Evolutionary conservation across 169 alveolate species (phyloP), one percentile per base, ranked within the genome.

Genomic region (Plasmodium malariae): DNA sequence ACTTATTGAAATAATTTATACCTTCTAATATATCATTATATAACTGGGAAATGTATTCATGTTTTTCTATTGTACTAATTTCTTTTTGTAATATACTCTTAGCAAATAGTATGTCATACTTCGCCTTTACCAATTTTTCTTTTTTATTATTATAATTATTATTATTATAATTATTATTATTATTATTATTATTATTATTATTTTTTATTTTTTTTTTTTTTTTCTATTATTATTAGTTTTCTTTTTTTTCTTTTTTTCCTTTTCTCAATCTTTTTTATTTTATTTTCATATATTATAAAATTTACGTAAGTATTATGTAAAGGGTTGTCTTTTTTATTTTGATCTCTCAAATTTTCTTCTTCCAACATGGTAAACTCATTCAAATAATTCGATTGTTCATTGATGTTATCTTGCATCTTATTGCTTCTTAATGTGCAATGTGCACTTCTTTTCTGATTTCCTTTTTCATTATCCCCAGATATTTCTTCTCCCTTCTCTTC

Each of bases 211-310:
- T 57, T 57, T 68, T 43, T 68, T 68, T 48, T 0, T 73, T 55
- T 73, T 24, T 57, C 17, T 74, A 55, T 48, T 34, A 55, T 17
- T 60, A n/a, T n/a, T n/a, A n/a, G n/a, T 57, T 68, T 43, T 68
- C 11, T 48, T 0, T 73, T 55, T 73, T 24, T 57, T 34, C 57
- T 74, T 48, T 34, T 74, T 17, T 60, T 76, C 9, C 49, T 43
- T 78, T 65, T 65, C 12, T 78, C 89, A 36, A 63, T 62, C 43
- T 48, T 14, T 12, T 63, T 62, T 32, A 78, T 69, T 78, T 78
- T 37, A 62, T 78, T 78, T 78, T 78, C 89, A n/a, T 78, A 78
- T 24, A 62, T 11, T 36, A 36, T 49, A 68, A 78, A 78, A 49
- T 78, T 62, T 60, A 3, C 63, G 36, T 78, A 78, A 14, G 37